Evolutionary conservation across 164 flowering plant genomes (phyloP).

Genomic region (Macadamia integrifolia): DNA sequence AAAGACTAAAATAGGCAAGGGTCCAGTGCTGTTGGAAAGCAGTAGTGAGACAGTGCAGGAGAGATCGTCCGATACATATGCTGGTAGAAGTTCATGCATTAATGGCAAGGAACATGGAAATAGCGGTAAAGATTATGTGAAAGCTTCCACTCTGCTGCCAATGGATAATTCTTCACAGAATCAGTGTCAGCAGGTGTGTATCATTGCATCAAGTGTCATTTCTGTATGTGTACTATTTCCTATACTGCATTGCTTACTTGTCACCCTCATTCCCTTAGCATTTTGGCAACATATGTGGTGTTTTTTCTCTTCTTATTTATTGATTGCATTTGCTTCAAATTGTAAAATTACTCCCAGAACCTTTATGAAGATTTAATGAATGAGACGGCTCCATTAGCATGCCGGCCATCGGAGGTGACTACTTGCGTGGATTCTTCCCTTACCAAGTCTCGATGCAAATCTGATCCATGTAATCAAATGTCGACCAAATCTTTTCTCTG

Average conservation of each 20-base stretch:
- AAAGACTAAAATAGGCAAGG: conserved; percentile 6
- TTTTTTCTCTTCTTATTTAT: not conserved
- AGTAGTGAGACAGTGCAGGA: conserved; percentile 8
- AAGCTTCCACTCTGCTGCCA: conserved; percentile 5
- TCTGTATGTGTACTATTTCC: not conserved
- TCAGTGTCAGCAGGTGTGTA: conserved; percentile 22
- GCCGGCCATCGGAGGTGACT: conserved; percentile 9
- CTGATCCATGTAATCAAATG: conserved; percentile 5
- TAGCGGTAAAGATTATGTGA: conserved; percentile 11
- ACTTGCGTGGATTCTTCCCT: conserved; percentile 3
- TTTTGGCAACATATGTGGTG: not conserved
- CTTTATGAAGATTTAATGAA: conserved; percentile 17
- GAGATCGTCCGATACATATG: not conserved
- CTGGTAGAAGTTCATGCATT: not conserved
- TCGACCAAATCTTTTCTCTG: conserved; percentile 10
- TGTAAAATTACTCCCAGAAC: conserved; percentile 15
- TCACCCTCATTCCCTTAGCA: not conserved
- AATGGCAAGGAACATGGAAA: conserved; percentile 7
- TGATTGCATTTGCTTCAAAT: not conserved
- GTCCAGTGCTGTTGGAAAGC: conserved; percentile 8
- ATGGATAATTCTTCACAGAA: conserved; percentile 6
- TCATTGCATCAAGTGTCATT: not conserved
- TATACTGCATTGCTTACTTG: not conserved
- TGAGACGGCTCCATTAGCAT: conserved; percentile 11
- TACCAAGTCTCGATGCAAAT: conserved; percentile 7